Evolutionary conservation across 2,329 filamentous ascomycete species (phyloP).

Genomic region (Aspergillus sp.): DNA sequence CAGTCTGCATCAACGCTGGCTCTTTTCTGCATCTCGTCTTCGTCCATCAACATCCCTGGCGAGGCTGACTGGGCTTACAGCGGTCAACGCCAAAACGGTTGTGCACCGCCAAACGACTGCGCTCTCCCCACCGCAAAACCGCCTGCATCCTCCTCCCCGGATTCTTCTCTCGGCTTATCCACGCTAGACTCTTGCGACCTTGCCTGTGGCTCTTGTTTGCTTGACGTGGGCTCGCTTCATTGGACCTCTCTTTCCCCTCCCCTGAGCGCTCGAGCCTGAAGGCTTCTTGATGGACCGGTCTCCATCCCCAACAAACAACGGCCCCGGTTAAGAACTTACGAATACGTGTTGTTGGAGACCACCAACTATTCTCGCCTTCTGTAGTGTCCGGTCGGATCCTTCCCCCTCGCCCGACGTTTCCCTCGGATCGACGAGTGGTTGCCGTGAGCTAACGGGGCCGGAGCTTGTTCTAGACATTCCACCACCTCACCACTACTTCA

Average conservation of each 20-base stretch:
- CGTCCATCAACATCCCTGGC: background rate
- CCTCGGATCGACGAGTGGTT: conserved; percentile 12
- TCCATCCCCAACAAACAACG: conserved; percentile 3
- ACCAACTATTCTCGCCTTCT: background rate
- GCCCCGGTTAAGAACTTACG: background rate
- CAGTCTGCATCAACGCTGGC: background rate
- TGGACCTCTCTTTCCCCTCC: conserved; percentile 20
- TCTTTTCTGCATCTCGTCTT: background rate
- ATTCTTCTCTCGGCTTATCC: conserved; percentile 11
- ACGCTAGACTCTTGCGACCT: conserved; percentile 13
- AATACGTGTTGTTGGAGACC: background rate
- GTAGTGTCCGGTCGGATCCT: conserved; percentile 1
- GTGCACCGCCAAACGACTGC: background rate
- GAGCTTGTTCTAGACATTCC: conserved; percentile 25
- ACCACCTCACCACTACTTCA: conserved; percentile 13
- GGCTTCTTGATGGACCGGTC: background rate
- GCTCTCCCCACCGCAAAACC: background rate
- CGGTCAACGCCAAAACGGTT: conserved; percentile 3
- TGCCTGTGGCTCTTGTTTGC: conserved; percentile 1
- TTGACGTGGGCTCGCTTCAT: conserved; percentile 28
- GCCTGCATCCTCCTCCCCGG: conserved; percentile 9
- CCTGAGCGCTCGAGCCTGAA: conserved; percentile 12
- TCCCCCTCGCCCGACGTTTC: conserved; percentile 8
- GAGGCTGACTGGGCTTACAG: conserved; percentile 5
- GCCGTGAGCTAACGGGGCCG: conserved; percentile 13